Conservation (phyloP, 352 stramenopile genomes). For the Chrysophaeum taylorii region DNA sequence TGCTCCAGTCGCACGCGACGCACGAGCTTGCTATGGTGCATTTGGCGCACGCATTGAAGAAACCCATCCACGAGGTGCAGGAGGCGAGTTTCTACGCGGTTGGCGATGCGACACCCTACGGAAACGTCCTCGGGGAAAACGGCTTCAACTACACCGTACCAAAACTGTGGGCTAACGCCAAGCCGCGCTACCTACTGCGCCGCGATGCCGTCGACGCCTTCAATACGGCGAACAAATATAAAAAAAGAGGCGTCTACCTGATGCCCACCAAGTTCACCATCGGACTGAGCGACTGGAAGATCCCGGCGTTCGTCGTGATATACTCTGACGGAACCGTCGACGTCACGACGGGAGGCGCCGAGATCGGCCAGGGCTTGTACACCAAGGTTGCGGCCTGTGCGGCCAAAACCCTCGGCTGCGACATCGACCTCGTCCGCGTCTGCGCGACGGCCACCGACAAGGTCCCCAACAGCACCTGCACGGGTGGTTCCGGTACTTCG, state of each 20-base stretch:
- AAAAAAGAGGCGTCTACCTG: slow-evolving; percentile 46
- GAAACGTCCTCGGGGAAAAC: slow-evolving; percentile 58
- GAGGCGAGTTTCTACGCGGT: neutral
- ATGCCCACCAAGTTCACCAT: slow-evolving; percentile 58
- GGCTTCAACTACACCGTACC: slow-evolving; percentile 39
- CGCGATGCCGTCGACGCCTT: slow-evolving; percentile 33
- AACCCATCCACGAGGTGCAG: neutral
- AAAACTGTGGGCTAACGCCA: slow-evolving; percentile 35
- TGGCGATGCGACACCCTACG: slow-evolving; percentile 47
- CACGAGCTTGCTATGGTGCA: neutral
- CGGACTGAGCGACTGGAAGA: slow-evolving; percentile 26
- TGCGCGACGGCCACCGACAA: slow-evolving; percentile 44
- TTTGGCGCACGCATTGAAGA: neutral
- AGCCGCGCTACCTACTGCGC: slow-evolving; percentile 30
- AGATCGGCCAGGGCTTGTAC: slow-evolving; percentile 56
- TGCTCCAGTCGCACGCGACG: neutral
- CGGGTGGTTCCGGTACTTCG: slow-evolving; percentile 48
- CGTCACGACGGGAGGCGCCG: slow-evolving; percentile 38
- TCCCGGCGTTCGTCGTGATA: slow-evolving; percentile 39
- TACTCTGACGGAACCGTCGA: slow-evolving; percentile 41
- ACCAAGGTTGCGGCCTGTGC: slow-evolving; percentile 53
- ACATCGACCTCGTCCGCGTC: slow-evolving; percentile 39
- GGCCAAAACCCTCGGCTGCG: slow-evolving; percentile 40
- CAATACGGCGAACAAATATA: slow-evolving; percentile 45
- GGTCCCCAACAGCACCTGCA: slow-evolving; percentile 41